Conservation (phyloP, 495 filamentous ascomycete species). For the Annulohypoxylon moriforme region DNA sequence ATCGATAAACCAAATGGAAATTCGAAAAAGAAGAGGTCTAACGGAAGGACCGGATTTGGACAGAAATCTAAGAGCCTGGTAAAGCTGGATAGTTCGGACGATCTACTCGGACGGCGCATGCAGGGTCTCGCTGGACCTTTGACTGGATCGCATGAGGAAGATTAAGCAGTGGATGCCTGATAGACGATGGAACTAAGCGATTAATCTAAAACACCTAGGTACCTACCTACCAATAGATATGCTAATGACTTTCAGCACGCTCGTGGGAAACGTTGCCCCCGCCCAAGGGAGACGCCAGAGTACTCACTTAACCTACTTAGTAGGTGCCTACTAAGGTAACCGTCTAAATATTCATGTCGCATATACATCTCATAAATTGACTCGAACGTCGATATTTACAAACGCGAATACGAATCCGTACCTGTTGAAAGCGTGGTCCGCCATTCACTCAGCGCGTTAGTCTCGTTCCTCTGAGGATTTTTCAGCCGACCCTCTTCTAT, state of each 20-base stretch:
- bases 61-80: conserved; percentile 69
- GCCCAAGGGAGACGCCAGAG: too few species aligned
- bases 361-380: neutral
- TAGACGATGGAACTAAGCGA: neutral
- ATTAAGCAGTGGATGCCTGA: conserved; percentile 32
- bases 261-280: neutral
- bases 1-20: conserved; percentile 44
- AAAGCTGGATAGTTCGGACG: conserved; percentile 83
- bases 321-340: too few species aligned
- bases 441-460: neutral
- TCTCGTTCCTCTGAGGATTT: neutral
- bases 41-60: conserved; percentile 47
- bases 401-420: neutral
- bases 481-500: neutral
- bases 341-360: neutral
- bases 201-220: neutral
- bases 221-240: neutral
- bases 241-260: neutral
- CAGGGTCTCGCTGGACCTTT: conserved; percentile 81
- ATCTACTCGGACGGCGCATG: conserved; percentile 87
- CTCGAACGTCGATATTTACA: neutral
- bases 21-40: conserved; percentile 48
- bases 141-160: conserved; percentile 71
- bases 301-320: neutral
- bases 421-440: neutral